Evolutionary conservation across 495 filamentous ascomycete species (phyloP), one percentile per base, ranked within the genome.

Genomic region (Aspergillus steynii): DNA sequence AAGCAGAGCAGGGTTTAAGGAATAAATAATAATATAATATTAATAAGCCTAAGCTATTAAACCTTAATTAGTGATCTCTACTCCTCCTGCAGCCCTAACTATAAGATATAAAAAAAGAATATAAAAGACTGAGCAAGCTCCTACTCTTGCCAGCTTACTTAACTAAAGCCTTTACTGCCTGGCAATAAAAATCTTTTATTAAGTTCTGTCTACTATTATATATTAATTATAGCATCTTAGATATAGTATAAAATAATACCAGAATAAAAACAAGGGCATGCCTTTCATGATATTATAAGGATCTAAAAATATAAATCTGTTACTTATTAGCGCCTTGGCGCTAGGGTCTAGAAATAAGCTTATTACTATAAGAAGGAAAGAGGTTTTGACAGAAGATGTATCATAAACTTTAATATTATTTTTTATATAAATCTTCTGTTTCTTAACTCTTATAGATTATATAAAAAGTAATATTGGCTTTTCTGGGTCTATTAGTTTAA

Each of bases 1-100:
- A 46, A 46, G 42, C 42, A 46, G 42, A 46, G 42, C 42, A 15
- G 42, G 42, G 42, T 46, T 46, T 46, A 46, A 46, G 42, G 42
- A 46, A 46, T 46, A 46, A 46, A 15, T 15, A 46, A 46, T 46
- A 46, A 46, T 15, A 46, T 15, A 46, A 15, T 46, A 46, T 15
- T 15, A 46, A 46, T 46, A 46, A 46, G 42, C 42, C 15, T 15
- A 46, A 46, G 8, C 42, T 46, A 15, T 46, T 15, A 46, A 46
- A 46, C 42, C 42, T 7, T 46, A 15, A 15, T 46, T 46, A 15
- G 15, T 15, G 42, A 46, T 46, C 42, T 46, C 42, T 46, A 46
- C 42, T 46, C 42, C 42, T 46, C 42, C 42, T 46, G 42, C 42
- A 46, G 42, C 42, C 42, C 42, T 46, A 46, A 46, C 42, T 46